These are phyloP conservation scores for Corylus heterophylla DNA, from an alignment of 306 rosid species.

Conservation along the genomic window DNA sequence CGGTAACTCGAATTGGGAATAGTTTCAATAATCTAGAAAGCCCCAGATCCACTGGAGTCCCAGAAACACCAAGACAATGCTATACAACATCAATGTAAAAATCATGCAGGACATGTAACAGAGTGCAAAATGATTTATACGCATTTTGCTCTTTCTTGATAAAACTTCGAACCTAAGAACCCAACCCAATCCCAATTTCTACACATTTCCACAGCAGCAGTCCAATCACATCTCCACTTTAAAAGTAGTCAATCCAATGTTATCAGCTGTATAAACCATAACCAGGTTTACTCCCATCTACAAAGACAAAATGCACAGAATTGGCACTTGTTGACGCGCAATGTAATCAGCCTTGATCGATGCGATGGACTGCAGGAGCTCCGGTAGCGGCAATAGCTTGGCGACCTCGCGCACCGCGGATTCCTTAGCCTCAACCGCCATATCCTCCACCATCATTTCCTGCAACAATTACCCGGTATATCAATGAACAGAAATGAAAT, in stretches of 20 bases:
- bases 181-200: not conserved
- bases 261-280: not conserved
- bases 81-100: not conserved
- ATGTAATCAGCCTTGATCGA: conserved; percentile 94
- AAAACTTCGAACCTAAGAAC: not conserved
- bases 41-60: not conserved
- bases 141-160: not conserved
- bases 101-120: not conserved
- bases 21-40: not conserved
- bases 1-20: not conserved
- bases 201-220: not conserved
- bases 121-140: not conserved
- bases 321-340: conserved; percentile 86
- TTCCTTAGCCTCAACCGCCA: conserved; percentile 91
- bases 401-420: conserved; percentile 96
- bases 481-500: not conserved
- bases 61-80: not conserved
- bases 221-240: not conserved
- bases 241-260: not conserved
- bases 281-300: not conserved
- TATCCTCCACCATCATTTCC: conserved; percentile 91
- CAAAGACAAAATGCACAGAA: conserved; percentile 7
- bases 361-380: conserved; percentile 84
- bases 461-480: not conserved
- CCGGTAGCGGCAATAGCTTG: conserved; percentile 87